Evolutionary conservation across 768 basidiomycete species (phyloP), one percentile per base, ranked within the genome.

Genomic region (Strobilomyces echinocephalus): DNA sequence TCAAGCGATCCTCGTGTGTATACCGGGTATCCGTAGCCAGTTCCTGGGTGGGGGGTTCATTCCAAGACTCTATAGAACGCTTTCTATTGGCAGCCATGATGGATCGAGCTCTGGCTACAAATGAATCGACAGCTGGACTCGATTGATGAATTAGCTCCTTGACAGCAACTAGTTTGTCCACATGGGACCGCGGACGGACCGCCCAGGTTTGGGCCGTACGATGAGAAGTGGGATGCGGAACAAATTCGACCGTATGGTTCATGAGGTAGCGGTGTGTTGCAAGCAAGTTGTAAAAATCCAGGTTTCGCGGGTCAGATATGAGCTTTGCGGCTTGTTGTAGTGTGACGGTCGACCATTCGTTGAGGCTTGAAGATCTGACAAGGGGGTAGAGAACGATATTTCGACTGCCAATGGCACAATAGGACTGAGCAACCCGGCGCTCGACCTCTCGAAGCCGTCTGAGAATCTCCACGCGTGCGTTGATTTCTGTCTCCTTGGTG

Each of bases 181-280:
- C 72, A 34, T 89, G 79, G 4, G 72, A 67, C 44, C 69, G 65
- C 0, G 91, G 87, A 2, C 91, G 83, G 30, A 93, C 79, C 40
- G 73, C 60, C 69, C 91, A 87, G 1, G 58, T 69, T 53, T 83
- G 81, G 4, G 70, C 69, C 20, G 68, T 56, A 24, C 78, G 67
- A 63, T 85, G 85, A 24, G 68, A 61, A 41, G 69, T 59, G 11
- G 69, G 62, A 20, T 78, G 69, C 4, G 83, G 78, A 16, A 83
- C 64, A 59, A 84, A 95, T 34, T 79, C 70, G 9, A 72, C 42
- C 2, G 79, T 62, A 18, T 77, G 63, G 8, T 72, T 66, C 78
- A 91, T 82, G 58, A 94, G 72, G 58, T 79, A 78, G 54, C 80
- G 81, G 69, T 94, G 89, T 0, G 82, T 63, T 14, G 76, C 78